These are phyloP conservation scores for Alternaria sp. DNA, from an alignment of 2,329 filamentous ascomycete genomes.

Conservation along the genomic window DNA sequence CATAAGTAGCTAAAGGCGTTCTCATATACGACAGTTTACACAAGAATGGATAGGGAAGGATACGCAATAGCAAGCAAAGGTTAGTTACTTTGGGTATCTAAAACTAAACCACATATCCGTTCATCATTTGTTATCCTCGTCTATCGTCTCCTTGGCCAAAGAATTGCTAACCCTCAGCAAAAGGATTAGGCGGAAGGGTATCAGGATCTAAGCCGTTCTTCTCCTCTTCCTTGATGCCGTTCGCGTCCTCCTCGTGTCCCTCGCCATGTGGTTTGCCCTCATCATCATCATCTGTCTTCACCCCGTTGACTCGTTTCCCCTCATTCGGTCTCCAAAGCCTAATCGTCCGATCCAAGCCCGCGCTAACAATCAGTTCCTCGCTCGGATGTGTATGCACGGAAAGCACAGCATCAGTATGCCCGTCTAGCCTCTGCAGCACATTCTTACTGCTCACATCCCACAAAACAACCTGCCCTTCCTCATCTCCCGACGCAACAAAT, in stretches of 20 bases:
- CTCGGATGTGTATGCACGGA: constrained; percentile 66
- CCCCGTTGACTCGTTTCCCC: neutral
- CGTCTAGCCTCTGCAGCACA: constrained; percentile 71
- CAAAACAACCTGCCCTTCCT: constrained; percentile 83
- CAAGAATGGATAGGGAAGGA: neutral
- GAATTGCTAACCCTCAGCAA: constrained; percentile 16
- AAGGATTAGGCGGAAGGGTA: constrained; percentile 31
- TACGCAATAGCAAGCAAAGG: neutral
- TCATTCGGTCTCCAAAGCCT: constrained; percentile 61
- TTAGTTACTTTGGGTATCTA: constrained; percentile 10
- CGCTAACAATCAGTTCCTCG: constrained; percentile 66
- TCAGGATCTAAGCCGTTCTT: constrained; percentile 31
- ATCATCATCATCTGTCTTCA: neutral
- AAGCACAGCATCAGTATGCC: constrained; percentile 66
- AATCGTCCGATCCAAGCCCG: constrained; percentile 68
- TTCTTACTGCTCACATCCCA: constrained; percentile 93
- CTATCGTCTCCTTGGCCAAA: neutral
- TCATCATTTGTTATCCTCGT: neutral
- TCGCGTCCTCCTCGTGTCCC: neutral
- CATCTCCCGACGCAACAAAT: constrained; percentile 84
- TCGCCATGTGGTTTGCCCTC: neutral
- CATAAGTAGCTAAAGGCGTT: neutral
- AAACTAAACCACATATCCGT: constrained; percentile 1
- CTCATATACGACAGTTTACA: neutral
- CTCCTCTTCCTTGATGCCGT: constrained; percentile 5